Evolutionary conservation across 2,329 filamentous ascomycete genomes (phyloP), one percentile per base, ranked within the genome.

Genomic region (Aureobasidium sp.): DNA sequence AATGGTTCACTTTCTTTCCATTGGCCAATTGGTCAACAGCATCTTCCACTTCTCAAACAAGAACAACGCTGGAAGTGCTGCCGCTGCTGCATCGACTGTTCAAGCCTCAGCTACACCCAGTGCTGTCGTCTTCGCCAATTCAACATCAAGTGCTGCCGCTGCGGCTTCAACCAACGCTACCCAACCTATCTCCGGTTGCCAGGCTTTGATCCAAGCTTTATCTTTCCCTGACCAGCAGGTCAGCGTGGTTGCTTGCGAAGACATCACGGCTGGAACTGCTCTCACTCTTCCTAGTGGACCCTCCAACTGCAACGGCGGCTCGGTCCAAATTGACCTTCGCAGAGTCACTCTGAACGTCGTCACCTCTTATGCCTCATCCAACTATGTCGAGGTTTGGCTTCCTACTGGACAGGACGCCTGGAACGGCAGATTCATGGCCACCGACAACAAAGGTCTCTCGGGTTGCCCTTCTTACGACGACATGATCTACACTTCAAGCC

Each of bases 361-460:
- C 21, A 61, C 59, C 15, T 45, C 36, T 49, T 37, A 47, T 21
- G 39, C 45, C 13, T 53, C 48, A 3, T 21, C 16, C 48, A 34
- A 49, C 39, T 61, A 61, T 34, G 49, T 78, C 68, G 77, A 79
- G 66, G 73, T 75, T 11, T 79, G 76, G 76, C 66, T 79, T 27
- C 77, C 77, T 15, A 69, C 67, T n/a, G 39, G 45, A 53, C 25
- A 34, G 9, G 30, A 63, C 39, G 32, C 36, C 50, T 65, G 64
- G 64, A 64, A 59, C n/a, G 60, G 57, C 15, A 61, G 64, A 15
- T 48, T 59, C 25, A 37, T 59, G 50, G 70, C 66, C 63, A 71
- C 70, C 16, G 71, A 71, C 63, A 73, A 73, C 57, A 69, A 70
- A 45, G 72, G 72, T 59, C 64, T 72, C 54, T 68, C 69, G 58